These are phyloP conservation scores for Mycosphaerella sp. DNA, from an alignment of 2,329 filamentous ascomycete genomes.

Conservation along the genomic window DNA sequence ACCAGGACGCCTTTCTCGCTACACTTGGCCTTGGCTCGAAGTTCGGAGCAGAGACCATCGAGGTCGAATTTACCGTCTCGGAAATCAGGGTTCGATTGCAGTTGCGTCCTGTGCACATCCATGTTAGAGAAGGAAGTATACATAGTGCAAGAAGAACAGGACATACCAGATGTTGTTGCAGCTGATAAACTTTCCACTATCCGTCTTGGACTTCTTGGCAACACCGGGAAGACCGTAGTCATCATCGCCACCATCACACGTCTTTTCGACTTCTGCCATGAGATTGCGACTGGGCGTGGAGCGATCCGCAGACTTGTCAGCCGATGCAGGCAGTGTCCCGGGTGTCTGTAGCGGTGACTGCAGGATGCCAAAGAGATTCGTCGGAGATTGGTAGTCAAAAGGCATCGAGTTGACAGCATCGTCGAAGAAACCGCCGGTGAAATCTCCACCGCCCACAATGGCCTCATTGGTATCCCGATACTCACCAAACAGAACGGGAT, in stretches of 20 bases:
- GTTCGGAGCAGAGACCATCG: slow-evolving; percentile 83
- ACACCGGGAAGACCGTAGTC: slow-evolving; percentile 39
- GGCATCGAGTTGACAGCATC: slow-evolving; percentile 39
- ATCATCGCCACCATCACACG: slow-evolving; percentile 64
- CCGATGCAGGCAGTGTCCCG: slow-evolving; percentile 9
- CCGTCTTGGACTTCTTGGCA: slow-evolving; percentile 15
- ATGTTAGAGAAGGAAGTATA: neutral
- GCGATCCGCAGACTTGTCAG: slow-evolving; percentile 6
- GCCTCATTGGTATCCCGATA: slow-evolving; percentile 88
- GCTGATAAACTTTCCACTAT: slow-evolving; percentile 57
- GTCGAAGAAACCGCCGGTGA: slow-evolving; percentile 71
- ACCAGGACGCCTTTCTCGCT: slow-evolving; percentile 86
- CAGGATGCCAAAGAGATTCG: slow-evolving; percentile 56
- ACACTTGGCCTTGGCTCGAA: slow-evolving; percentile 93
- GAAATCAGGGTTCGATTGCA: slow-evolving; percentile 80
- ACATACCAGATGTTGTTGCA: slow-evolving; percentile 80
- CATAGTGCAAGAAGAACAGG: neutral
- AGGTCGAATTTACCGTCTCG: slow-evolving; percentile 89
- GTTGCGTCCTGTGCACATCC: slow-evolving; percentile 52
- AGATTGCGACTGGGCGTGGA: slow-evolving; percentile 48
- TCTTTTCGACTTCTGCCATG: slow-evolving; percentile 68
- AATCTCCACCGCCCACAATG: slow-evolving; percentile 62
- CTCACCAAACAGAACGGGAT: slow-evolving; percentile 83
- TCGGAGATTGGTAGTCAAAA: slow-evolving; percentile 70
- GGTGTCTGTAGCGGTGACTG: slow-evolving; percentile 32